Percentiles rank a stretch among this genome's conserved stretches.
Conservation (phyloP, 2,329 filamentous ascomycete species). For the Ophiostoma sp. region DNA sequence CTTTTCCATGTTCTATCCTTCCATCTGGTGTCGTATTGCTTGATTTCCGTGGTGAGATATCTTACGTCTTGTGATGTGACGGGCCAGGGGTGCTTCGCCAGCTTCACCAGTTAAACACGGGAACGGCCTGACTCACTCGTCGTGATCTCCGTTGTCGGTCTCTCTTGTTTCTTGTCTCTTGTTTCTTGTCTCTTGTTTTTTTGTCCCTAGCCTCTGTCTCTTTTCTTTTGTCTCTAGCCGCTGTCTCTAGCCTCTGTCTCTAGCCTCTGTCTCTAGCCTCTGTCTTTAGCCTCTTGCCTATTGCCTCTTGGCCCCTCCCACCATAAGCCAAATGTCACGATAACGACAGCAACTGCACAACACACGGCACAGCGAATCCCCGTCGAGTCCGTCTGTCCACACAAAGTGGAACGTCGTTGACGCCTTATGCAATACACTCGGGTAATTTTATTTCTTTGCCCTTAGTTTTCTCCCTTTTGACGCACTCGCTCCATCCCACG, state of each 20-base stretch:
- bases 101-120: neutral
- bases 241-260: neutral
- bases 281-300: neutral
- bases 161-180: neutral
- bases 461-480: neutral
- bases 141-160: constrained; percentile 1
- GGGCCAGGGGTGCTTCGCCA: neutral
- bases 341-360: neutral
- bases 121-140: neutral
- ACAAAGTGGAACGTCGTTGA: constrained; percentile 8
- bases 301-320: no score
- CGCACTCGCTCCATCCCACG: neutral
- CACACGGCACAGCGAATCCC: constrained; percentile 9
- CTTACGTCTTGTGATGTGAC: constrained; percentile 5
- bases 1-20: neutral
- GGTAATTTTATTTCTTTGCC: neutral
- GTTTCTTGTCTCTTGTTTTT: neutral
- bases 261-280: neutral
- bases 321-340: neutral
- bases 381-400: constrained; percentile 7
- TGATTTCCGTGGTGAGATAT: neutral
- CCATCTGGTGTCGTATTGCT: neutral
- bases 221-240: neutral
- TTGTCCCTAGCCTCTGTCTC: neutral
- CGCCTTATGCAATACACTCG: constrained; percentile 8